phyloP scores from a whole-genome alignment of 2,329 filamentous ascomycete species.

The Chrysosporium keratinophilum region DNA sequence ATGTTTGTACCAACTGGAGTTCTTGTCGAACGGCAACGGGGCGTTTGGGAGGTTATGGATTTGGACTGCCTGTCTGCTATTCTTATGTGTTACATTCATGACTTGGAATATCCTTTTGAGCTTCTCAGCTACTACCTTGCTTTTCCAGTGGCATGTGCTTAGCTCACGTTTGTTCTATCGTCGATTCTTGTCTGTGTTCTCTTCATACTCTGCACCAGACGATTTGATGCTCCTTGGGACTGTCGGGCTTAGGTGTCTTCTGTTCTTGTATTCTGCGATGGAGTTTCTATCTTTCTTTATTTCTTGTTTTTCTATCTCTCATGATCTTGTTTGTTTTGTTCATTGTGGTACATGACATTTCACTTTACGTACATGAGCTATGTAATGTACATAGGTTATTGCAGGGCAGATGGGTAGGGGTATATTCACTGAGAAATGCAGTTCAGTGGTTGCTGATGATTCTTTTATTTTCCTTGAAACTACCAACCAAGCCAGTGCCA shows the following conservation, averaged over 20 bases:
- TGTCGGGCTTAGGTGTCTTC: not conserved
- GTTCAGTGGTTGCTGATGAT: not conserved
- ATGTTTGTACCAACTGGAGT: constrained; percentile 8
- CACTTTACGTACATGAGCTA: constrained; percentile 8
- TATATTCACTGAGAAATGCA: constrained; percentile 9
- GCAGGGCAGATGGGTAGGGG: constrained; percentile 5
- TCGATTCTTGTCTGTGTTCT: not conserved
- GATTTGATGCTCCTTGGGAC: not conserved
- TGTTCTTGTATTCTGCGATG: constrained; percentile 3
- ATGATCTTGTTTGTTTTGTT: not conserved
- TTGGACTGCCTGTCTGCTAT: not conserved
- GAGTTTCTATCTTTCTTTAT: not conserved
- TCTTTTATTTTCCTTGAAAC: not conserved
- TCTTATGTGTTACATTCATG: not conserved
- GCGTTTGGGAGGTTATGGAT: constrained; percentile 2
- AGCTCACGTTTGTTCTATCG: not conserved
- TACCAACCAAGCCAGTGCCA: not conserved
- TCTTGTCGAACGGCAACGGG: not conserved
- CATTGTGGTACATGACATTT: constrained; percentile 6
- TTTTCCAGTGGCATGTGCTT: not conserved
- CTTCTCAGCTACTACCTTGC: not conserved
- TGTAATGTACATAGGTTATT: constrained; percentile 11
- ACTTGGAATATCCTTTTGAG: not conserved
- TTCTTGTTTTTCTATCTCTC: not conserved
- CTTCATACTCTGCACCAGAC: not conserved